Evolutionary conservation across 495 filamentous ascomycete genomes (phyloP), one percentile per base, ranked within the genome.

Genomic region (Penicillium diatomitis): DNA sequence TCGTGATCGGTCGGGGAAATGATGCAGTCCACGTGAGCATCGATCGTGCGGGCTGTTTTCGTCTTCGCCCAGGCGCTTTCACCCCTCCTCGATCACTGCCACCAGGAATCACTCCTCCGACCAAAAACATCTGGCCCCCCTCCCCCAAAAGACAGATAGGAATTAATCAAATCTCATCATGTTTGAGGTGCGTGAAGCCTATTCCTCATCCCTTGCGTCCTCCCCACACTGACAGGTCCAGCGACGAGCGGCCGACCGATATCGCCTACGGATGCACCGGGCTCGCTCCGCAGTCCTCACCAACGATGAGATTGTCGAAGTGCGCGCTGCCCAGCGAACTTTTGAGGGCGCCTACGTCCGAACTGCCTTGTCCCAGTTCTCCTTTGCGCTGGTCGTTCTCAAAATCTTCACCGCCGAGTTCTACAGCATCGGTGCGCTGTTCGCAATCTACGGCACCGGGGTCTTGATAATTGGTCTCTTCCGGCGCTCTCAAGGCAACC

Each of bases 331-430:
- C 4, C 92, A 98, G 65, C 79, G 92, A 11, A 98, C 92, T 10
- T 98, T 97, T 55, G 92, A 97, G 72, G 92, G 92, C 1, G 94
- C 92, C 32, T 98, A 98, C 69, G 81, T 95, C 52, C 88, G 92
- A 44, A 98, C 92, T 0, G 88, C 91, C 0, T 82, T 97, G 32
- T 85, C 84, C 3, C 90, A 96, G 65, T 97, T 96, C 77, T 88
- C 83, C 44, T 97, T 98, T 61, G 82, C 91, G 38, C 82, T 98
- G 11, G 82, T 98, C 50, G 85, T 98, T 6, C 80, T 98, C 44
- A 94, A 91, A 70, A 95, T 98, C 65, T 97, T 97, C 73, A 96
- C 88, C 27, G 75, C 80, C 38, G 89, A 96, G 59, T 96, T 97
- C 77, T 97, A 96, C 69, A 77, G 82, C 54, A 91, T 95, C 53